These are phyloP conservation scores for Thelonectria rubi DNA, from an alignment of 2,329 filamentous ascomycete species.

Conservation along the genomic window DNA sequence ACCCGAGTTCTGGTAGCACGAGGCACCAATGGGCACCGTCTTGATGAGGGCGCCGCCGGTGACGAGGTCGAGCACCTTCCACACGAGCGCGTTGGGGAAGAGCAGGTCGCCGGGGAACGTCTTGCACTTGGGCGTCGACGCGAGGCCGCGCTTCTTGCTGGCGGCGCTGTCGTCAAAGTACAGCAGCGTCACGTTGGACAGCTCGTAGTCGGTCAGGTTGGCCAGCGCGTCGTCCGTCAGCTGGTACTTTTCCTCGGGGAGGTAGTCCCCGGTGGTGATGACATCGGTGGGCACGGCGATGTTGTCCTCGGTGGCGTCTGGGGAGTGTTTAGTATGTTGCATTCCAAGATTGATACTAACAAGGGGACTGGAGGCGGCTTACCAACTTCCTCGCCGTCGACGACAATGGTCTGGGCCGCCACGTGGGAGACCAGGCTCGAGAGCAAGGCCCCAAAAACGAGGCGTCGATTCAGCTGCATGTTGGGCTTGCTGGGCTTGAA, in stretches of 20 bases:
- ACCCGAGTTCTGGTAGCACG: conserved; percentile 42
- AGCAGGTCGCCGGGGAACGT: conserved; percentile 45
- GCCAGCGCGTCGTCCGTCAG: conserved; percentile 25
- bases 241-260: conserved; percentile 32
- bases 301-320: conserved; percentile 23
- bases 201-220: conserved; percentile 26
- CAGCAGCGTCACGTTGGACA: conserved; percentile 20
- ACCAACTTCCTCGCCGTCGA: conserved; percentile 29
- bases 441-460: conserved; percentile 21
- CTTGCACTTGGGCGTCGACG: conserved; percentile 40
- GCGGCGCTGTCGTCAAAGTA: conserved; percentile 20
- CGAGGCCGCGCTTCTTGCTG: neutral
- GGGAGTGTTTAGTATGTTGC: neutral
- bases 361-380: neutral
- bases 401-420: conserved; percentile 26
- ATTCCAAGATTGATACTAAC: neutral
- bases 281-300: conserved; percentile 21
- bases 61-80: conserved; percentile 49
- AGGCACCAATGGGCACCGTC: conserved; percentile 45
- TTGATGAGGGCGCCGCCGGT: conserved; percentile 45
- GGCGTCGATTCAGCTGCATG: conserved; percentile 23
- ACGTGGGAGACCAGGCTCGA: conserved; percentile 17
- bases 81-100: conserved; percentile 43
- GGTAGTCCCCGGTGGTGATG: conserved; percentile 24
- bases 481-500: conserved; percentile 7